These are phyloP conservation scores for Talinum fruticosum DNA, from an alignment of 148 eudicot species.

Conservation along the genomic window DNA sequence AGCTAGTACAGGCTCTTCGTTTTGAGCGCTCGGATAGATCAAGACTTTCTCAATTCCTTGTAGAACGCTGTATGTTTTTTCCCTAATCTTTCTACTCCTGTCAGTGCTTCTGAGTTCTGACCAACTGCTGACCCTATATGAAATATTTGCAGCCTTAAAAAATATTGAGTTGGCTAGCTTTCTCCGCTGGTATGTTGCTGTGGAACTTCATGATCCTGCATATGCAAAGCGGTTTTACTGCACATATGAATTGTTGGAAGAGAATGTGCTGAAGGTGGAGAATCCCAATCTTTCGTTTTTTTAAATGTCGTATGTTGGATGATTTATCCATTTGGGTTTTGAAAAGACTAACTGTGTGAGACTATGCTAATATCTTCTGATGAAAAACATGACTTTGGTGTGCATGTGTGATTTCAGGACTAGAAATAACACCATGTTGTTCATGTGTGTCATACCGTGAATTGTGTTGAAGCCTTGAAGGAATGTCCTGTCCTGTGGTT, in stretches of 20 bases:
- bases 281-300: not conserved
- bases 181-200: constrained; percentile 98
- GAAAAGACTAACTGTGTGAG: not conserved
- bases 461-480: not conserved
- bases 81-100: not conserved
- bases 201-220: constrained; percentile 92
- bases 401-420: not conserved
- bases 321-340: not conserved
- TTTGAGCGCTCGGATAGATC: constrained; percentile 98
- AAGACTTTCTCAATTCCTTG: constrained; percentile 86
- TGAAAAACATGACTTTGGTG: not conserved
- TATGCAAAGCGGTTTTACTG: constrained; percentile 93
- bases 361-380: not conserved
- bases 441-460: not conserved
- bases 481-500: not conserved
- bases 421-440: not conserved
- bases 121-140: constrained; percentile 13
- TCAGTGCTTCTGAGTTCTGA: constrained; percentile 11
- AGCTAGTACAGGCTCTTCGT: constrained; percentile 97
- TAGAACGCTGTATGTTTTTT: constrained; percentile 71
- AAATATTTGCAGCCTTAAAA: constrained; percentile 53
- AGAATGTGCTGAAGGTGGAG: constrained; percentile 84
- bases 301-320: not conserved
- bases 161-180: constrained; percentile 96
- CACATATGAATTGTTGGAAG: constrained; percentile 86